These are phyloP conservation scores for Austroboletus festivus DNA, from an alignment of 768 basidiomycete species.

Conservation along the genomic window DNA sequence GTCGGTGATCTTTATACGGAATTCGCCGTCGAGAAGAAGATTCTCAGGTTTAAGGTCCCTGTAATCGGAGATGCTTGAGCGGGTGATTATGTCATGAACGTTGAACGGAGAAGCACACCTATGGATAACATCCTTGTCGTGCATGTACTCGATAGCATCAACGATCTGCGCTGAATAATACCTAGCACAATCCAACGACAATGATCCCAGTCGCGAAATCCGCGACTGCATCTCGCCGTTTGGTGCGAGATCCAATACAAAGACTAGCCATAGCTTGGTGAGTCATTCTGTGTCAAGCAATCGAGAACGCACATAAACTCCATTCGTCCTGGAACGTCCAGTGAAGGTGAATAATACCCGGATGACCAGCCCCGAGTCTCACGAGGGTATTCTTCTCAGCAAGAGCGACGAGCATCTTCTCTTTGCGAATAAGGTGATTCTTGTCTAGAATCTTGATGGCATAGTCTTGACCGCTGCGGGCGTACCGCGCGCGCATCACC, in stretches of 20 bases:
- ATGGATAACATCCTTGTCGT: slow-evolving; percentile 85
- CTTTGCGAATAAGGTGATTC: slow-evolving; percentile 72
- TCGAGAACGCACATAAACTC: slow-evolving; percentile 66
- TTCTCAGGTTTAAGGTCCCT: slow-evolving; percentile 87
- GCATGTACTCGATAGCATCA: slow-evolving; percentile 89
- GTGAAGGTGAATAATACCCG: slow-evolving; percentile 76
- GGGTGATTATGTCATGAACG: slow-evolving; percentile 10
- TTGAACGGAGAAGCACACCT: slow-evolving; percentile 41
- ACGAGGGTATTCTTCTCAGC: slow-evolving; percentile 80
- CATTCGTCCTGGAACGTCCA: slow-evolving; percentile 85
- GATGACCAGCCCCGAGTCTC: slow-evolving; percentile 61
- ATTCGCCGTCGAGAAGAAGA: slow-evolving; percentile 80
- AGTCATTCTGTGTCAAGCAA: neutral
- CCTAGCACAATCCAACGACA: slow-evolving; percentile 70
- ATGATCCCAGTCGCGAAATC: slow-evolving; percentile 77
- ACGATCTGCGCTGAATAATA: slow-evolving; percentile 90
- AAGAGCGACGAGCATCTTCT: slow-evolving; percentile 73
- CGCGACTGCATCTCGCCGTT: slow-evolving; percentile 78
- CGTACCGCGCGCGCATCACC: slow-evolving; percentile 57
- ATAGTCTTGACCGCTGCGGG: slow-evolving; percentile 58
- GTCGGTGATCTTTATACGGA: slow-evolving; percentile 92
- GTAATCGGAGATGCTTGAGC: slow-evolving; percentile 3
- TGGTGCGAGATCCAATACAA: slow-evolving; percentile 70
- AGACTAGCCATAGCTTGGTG: slow-evolving; percentile 45
- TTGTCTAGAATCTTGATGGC: slow-evolving; percentile 85